These are phyloP conservation scores for slime mould (Dictyostelium discoideum) DNA, from an alignment of 78 protist genomes.

Conservation along the genomic window DNA sequence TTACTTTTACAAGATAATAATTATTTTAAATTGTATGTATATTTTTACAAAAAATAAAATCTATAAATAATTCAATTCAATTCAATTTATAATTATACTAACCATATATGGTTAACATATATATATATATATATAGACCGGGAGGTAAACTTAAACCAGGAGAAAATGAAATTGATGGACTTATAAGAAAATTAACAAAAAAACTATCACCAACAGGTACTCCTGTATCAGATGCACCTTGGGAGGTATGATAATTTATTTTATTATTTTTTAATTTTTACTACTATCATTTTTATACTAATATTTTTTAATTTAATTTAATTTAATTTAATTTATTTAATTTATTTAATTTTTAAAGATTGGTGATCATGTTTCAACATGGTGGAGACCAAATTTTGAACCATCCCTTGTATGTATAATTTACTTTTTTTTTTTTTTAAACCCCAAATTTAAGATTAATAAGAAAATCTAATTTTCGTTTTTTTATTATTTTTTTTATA, in stretches of 20 bases:
- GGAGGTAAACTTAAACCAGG: conserved; percentile 88
- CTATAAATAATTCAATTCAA: too few relatives aligned
- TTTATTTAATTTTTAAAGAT: not conserved
- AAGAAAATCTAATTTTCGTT: not conserved
- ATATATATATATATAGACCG: conserved; percentile 39
- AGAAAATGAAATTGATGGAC: conserved; percentile 86
- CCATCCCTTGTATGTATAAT: conserved; percentile 36
- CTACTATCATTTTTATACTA: not conserved
- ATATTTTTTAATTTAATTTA: too few relatives aligned
- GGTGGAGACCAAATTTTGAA: conserved; percentile 92
- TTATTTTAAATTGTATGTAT: conserved; percentile 64
- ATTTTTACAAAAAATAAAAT: too few relatives aligned
- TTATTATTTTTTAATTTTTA: not conserved
- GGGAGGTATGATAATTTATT: conserved; percentile 39
- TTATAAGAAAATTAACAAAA: conserved; percentile 81
- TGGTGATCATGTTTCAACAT: conserved; percentile 75
- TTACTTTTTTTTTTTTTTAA: too few relatives aligned
- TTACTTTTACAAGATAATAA: conserved; percentile 81
- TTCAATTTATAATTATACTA: too few relatives aligned
- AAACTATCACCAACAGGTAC: conserved; percentile 74
- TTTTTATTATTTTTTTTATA: not conserved
- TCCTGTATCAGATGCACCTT: conserved; percentile 18
- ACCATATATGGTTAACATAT: too few relatives aligned
- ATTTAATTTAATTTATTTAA: not conserved
- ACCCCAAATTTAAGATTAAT: too few relatives aligned